These are phyloP conservation scores for Triadica sebifera DNA, from an alignment of 345 rosid species.

Conservation along the genomic window DNA sequence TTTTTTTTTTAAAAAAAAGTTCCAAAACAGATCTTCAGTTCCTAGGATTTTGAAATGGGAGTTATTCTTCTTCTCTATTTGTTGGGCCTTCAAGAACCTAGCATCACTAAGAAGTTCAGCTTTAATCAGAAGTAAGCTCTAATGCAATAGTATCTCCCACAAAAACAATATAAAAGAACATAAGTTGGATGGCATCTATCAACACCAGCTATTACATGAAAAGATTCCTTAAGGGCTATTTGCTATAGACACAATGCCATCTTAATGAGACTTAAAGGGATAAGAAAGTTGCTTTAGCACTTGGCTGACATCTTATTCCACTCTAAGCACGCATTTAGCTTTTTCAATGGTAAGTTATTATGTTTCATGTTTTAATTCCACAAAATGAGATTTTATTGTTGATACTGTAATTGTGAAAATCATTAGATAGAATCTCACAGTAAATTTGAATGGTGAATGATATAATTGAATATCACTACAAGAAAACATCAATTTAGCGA, in stretches of 20 bases:
- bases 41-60: background rate
- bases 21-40: background rate
- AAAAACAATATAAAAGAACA: background rate
- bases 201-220: background rate
- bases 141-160: background rate
- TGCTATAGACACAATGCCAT: background rate
- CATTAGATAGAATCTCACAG: background rate
- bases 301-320: too few species aligned
- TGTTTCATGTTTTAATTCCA: background rate
- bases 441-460: background rate
- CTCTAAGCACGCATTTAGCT: background rate
- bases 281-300: background rate
- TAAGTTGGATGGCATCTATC: background rate
- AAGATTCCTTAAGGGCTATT: background rate
- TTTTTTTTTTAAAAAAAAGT: too few species aligned
- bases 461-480: background rate
- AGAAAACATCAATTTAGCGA: too few species aligned
- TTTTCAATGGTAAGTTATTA: background rate
- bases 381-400: background rate
- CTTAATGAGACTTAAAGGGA: background rate
- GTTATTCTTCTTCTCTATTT: background rate
- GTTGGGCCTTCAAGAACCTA: background rate
- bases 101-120: background rate
- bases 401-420: background rate
- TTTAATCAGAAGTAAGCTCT: background rate